phyloP scores from a whole-genome alignment of 2,329 filamentous ascomycete species.

The Phialophora chinensis region DNA sequence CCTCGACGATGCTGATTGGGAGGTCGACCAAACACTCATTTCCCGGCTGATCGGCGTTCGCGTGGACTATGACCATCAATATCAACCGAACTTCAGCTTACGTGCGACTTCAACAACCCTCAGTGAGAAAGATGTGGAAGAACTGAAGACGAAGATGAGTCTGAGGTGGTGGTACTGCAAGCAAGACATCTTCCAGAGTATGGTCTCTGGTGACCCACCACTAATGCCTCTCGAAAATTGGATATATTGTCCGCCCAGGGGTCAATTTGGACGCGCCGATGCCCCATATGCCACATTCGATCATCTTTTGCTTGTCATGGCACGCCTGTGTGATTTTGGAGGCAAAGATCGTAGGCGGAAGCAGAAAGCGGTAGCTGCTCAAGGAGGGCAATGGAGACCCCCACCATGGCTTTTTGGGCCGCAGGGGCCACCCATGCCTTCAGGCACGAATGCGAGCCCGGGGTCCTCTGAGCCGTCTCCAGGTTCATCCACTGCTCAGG shows the following conservation, averaged over 20 bases:
- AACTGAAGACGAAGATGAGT: constrained; percentile 81
- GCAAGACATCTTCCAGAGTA: constrained; percentile 89
- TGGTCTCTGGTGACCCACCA: constrained; percentile 81
- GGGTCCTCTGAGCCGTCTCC: constrained; percentile 9
- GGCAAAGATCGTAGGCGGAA: constrained; percentile 80
- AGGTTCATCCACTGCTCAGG: constrained; percentile 5
- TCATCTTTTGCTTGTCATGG: constrained; percentile 81
- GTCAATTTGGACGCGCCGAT: constrained; percentile 75
- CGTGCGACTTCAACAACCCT: constrained; percentile 41
- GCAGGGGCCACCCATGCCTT: constrained; percentile 44
- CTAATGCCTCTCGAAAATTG: constrained; percentile 84
- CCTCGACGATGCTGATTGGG: constrained; percentile 51
- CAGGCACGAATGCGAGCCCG: constrained; percentile 4
- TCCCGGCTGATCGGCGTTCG: constrained; percentile 63
- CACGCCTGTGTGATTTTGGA: constrained; percentile 78
- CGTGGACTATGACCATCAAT: constrained; percentile 62
- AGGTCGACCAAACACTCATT: constrained; percentile 63
- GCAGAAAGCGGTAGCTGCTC: constrained; percentile 66
- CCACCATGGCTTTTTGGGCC: constrained; percentile 32
- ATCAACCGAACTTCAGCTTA: constrained; percentile 45
- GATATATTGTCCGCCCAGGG: constrained; percentile 86
- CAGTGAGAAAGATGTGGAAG: constrained; percentile 69
- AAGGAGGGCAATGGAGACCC: constrained; percentile 64
- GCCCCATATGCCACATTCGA: constrained; percentile 89
- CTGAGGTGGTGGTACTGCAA: constrained; percentile 96